Percentiles rank a stretch among this genome's conserved stretches.
Conservation (phyloP, 2,329 filamentous ascomycete species). For the Clonostachys solani region DNA sequence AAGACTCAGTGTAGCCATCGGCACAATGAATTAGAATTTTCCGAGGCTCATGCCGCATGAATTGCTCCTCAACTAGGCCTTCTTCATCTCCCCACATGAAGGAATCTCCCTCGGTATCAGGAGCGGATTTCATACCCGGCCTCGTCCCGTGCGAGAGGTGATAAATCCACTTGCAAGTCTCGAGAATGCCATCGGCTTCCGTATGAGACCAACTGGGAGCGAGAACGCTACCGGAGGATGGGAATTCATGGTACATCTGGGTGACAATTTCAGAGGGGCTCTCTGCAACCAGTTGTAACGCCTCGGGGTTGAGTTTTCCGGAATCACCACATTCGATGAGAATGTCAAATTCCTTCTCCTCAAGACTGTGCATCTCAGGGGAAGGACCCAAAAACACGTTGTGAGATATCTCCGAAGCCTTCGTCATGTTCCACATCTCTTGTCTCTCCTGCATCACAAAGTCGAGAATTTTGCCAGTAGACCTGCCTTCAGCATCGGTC, state of each 20-base stretch:
- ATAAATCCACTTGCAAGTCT: slow-evolving; percentile 88
- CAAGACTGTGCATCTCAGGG: slow-evolving; percentile 60
- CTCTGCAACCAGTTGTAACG: slow-evolving; percentile 60
- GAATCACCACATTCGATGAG: slow-evolving; percentile 87
- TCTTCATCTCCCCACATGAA: slow-evolving; percentile 12
- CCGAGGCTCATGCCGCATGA: slow-evolving; percentile 29
- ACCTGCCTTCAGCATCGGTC: slow-evolving; percentile 64
- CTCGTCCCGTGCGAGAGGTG: slow-evolving; percentile 67
- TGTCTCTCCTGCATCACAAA: slow-evolving; percentile 84
- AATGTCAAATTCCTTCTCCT: slow-evolving; percentile 69
- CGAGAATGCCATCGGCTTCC: slow-evolving; percentile 80
- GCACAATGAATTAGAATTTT: slow-evolving; percentile 89
- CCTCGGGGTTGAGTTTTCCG: slow-evolving; percentile 68
- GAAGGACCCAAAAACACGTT: slow-evolving; percentile 92
- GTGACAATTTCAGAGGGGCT: slow-evolving; percentile 36
- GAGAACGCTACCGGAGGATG: slow-evolving; percentile 89
- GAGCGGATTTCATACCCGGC: slow-evolving; percentile 15
- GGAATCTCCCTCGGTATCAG: slow-evolving; percentile 22
- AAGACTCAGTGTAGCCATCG: slow-evolving; percentile 94
- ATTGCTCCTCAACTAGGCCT: slow-evolving; percentile 30
- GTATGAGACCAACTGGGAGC: slow-evolving; percentile 78
- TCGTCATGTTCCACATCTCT: slow-evolving; percentile 94
- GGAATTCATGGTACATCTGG: slow-evolving; percentile 61
- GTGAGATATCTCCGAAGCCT: slow-evolving; percentile 78
- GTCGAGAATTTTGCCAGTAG: slow-evolving; percentile 78